These are phyloP conservation scores for Plasmodium ovale DNA, from an alignment of 169 alveolate genomes.

Conservation along the genomic window DNA sequence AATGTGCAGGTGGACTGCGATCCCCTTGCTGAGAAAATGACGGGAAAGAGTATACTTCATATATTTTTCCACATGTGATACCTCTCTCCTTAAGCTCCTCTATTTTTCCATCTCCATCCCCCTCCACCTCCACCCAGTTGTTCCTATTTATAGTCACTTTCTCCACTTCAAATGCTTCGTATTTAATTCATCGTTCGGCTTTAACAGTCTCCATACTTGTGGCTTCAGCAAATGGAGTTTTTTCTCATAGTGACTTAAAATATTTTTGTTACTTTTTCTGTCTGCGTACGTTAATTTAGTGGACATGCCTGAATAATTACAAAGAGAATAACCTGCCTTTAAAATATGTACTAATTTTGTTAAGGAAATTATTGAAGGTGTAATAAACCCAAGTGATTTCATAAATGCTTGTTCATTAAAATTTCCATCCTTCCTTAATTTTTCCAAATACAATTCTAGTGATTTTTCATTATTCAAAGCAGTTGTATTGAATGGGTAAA, in stretches of 20 bases:
- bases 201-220: constrained; percentile 88
- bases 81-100: too few species aligned
- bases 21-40: too few species aligned
- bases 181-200: constrained; percentile 88
- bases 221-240: constrained; percentile 81
- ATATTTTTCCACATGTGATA: too few species aligned
- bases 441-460: constrained; percentile 48
- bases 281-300: constrained; percentile 36
- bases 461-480: constrained; percentile 73
- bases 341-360: constrained; percentile 69
- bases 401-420: constrained; percentile 72
- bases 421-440: constrained; percentile 63
- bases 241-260: constrained; percentile 49
- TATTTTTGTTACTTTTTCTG: constrained; percentile 5
- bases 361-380: constrained; percentile 65
- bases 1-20: too few species aligned
- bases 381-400: constrained; percentile 65
- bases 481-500: constrained; percentile 81
- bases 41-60: too few species aligned
- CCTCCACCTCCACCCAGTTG: not conserved
- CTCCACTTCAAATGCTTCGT: constrained; percentile 90
- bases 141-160: constrained; percentile 16
- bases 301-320: constrained; percentile 46
- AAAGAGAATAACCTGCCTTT: constrained; percentile 75
- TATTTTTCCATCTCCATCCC: too few species aligned